Evolutionary conservation across 1,284 basidiomycete genomes (phyloP).

Genomic region (Apiotrichum porosum): DNA sequence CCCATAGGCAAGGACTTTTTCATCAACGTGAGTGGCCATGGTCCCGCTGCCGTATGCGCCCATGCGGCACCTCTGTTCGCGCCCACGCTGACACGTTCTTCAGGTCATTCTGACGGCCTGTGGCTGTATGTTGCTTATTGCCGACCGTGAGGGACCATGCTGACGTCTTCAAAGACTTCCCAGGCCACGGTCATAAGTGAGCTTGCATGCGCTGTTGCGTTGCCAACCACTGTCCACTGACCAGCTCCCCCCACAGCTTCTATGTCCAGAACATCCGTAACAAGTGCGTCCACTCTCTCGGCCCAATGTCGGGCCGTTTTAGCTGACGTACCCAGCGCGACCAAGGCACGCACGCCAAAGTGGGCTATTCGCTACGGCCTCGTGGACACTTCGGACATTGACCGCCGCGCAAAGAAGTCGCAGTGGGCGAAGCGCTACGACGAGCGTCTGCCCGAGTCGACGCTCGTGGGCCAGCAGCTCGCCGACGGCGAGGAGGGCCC

Average conservation of each 20-base stretch:
- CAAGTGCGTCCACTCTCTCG: constrained; percentile 52
- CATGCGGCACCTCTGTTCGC: too few relatives aligned
- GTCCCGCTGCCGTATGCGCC: too few relatives aligned
- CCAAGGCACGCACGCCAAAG: constrained; percentile 80
- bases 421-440: constrained; percentile 84
- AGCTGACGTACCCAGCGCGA: constrained; percentile 56
- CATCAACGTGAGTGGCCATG: constrained; percentile 60
- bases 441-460: constrained; percentile 69
- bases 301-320: too few relatives aligned
- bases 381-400: constrained; percentile 68
- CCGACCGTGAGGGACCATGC: background rate
- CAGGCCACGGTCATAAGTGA: constrained; percentile 50
- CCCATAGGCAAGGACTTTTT: constrained; percentile 65
- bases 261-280: constrained; percentile 94
- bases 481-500: constrained; percentile 66
- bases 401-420: constrained; percentile 69
- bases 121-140: constrained; percentile 60
- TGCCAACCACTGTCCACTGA: background rate
- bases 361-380: constrained; percentile 82
- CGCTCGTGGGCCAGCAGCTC: constrained; percentile 64
- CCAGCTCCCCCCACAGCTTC: constrained; percentile 68
- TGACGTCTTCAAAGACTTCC: constrained; percentile 36
- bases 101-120: constrained; percentile 67
- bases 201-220: constrained; percentile 1
- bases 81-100: background rate